These are phyloP conservation scores for Cyberlindnera maclurae DNA, from an alignment of 805 yeast genomes.

Conservation along the genomic window DNA sequence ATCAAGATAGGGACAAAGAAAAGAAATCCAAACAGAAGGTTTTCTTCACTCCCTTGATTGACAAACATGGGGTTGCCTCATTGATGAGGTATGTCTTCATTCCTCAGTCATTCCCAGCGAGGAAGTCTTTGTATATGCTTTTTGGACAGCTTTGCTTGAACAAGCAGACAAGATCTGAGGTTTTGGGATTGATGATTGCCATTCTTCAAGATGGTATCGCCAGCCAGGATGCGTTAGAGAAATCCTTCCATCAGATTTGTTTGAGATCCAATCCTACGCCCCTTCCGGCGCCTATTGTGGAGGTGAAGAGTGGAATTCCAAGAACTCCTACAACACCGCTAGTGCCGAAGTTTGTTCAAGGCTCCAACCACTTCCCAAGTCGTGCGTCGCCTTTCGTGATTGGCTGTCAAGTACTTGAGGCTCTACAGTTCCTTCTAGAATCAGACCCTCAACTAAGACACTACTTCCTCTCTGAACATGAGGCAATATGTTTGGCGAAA, in stretches of 20 bases:
- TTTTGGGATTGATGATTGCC: conserved; percentile 58
- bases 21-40: conserved; percentile 31
- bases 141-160: conserved; percentile 63
- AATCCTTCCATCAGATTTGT: conserved; percentile 50
- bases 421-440: conserved; percentile 63
- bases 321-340: conserved; percentile 17
- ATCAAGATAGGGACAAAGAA: conserved; percentile 13
- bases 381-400: conserved; percentile 63
- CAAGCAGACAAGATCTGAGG: conserved; percentile 72
- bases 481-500: conserved; percentile 32
- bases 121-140: conserved; percentile 60
- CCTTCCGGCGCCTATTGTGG: conserved; percentile 4
- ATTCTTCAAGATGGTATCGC: conserved; percentile 70
- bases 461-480: conserved; percentile 77
- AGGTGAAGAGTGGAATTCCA: conserved; percentile 11
- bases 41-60: conserved; percentile 61
- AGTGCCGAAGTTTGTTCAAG: conserved; percentile 44
- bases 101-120: conserved; percentile 56
- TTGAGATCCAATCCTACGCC: conserved; percentile 16
- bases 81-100: conserved; percentile 63
- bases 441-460: conserved; percentile 60
- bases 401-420: conserved; percentile 72
- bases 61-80: conserved; percentile 68
- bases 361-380: conserved; percentile 39
- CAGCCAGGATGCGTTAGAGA: conserved; percentile 55